phyloP scores from a whole-genome alignment of 768 basidiomycete genomes.

The Symmetrospora coprosmae region DNA sequence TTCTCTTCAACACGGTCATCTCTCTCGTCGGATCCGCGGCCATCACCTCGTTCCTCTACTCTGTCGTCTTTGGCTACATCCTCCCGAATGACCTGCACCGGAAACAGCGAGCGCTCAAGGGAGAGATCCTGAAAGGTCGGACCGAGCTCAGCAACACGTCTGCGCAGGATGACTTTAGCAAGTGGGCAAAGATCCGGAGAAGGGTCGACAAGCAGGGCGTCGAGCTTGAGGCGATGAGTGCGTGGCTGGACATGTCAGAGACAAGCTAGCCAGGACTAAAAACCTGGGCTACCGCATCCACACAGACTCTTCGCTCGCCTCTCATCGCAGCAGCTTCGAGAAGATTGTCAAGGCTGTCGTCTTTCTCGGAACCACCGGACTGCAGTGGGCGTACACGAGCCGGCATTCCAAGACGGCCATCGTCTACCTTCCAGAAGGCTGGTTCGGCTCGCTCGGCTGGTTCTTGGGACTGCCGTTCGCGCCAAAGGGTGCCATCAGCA shows the following conservation, averaged over 20 bases:
- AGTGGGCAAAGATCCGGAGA: slow-evolving; percentile 86
- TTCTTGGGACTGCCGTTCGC: slow-evolving; percentile 81
- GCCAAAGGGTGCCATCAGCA: slow-evolving; percentile 52
- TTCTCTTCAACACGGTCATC: slow-evolving; percentile 12
- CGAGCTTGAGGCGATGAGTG: slow-evolving; percentile 84
- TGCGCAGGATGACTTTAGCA: slow-evolving; percentile 93
- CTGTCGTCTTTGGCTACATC: slow-evolving; percentile 7
- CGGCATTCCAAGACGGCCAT: slow-evolving; percentile 82
- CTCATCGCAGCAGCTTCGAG: slow-evolving; percentile 50
- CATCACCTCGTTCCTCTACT: slow-evolving; percentile 11
- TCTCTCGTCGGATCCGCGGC: slow-evolving; percentile 7
- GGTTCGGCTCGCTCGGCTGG: slow-evolving; percentile 82
- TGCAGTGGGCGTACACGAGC: slow-evolving; percentile 73
- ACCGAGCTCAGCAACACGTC: slow-evolving; percentile 75
- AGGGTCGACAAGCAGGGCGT: slow-evolving; percentile 80
- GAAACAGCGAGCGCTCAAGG: slow-evolving; percentile 59
- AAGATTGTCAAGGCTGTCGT: slow-evolving; percentile 57
- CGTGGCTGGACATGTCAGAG: slow-evolving; percentile 24
- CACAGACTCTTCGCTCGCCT: slow-evolving; percentile 32
- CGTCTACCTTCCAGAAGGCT: slow-evolving; percentile 78
- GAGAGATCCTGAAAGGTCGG: slow-evolving; percentile 63
- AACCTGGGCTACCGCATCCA: no score
- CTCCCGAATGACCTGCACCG: slow-evolving; percentile 29
- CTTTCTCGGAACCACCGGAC: slow-evolving; percentile 75
- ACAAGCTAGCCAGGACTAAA: no score